Percentiles rank a stretch among this genome's conserved stretches.
These are phyloP conservation scores for Metrosideros polymorpha DNA, from an alignment of 441 rosid genomes.

Conservation along the genomic window DNA sequence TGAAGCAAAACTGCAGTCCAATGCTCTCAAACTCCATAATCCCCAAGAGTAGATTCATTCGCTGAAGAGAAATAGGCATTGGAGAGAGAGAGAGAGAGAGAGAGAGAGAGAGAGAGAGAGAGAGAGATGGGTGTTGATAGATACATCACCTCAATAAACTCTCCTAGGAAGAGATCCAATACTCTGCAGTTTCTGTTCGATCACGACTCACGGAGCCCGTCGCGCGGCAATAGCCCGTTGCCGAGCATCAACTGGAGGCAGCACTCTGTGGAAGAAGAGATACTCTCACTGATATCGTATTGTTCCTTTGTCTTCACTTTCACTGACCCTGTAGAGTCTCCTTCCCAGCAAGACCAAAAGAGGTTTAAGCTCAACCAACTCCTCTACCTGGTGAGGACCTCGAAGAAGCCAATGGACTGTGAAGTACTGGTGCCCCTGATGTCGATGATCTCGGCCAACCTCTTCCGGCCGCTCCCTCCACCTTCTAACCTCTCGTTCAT, in stretches of 20 bases:
- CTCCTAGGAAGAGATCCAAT: slow-evolving; percentile 19
- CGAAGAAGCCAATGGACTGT: slow-evolving; percentile 15
- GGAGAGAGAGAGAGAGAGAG: background rate
- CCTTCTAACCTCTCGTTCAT: slow-evolving; percentile 9
- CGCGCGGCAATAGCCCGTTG: background rate
- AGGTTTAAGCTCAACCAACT: slow-evolving; percentile 32
- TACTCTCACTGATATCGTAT: slow-evolving; percentile 20
- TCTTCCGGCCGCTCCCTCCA: slow-evolving; percentile 46
- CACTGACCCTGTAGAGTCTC: slow-evolving; percentile 40
- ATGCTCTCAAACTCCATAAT: background rate
- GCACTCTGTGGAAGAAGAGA: slow-evolving; percentile 20
- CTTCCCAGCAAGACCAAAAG: slow-evolving; percentile 37
- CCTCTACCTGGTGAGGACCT: slow-evolving; percentile 21
- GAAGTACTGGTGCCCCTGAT: slow-evolving; percentile 21
- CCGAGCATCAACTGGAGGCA: slow-evolving; percentile 1
- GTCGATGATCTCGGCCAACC: slow-evolving; percentile 36
- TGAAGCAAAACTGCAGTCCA: background rate
- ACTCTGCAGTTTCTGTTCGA: slow-evolving; percentile 30
- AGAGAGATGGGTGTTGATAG: slow-evolving; percentile 23
- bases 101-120: background rate
- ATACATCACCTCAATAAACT: slow-evolving; percentile 16
- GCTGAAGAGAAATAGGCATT: background rate
- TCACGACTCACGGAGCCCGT: slow-evolving; percentile 14
- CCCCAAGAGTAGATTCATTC: background rate
- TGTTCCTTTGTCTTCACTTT: slow-evolving; percentile 33